phyloP scores from a whole-genome alignment of 495 filamentous ascomycete species.

The Penicillium canariense region DNA sequence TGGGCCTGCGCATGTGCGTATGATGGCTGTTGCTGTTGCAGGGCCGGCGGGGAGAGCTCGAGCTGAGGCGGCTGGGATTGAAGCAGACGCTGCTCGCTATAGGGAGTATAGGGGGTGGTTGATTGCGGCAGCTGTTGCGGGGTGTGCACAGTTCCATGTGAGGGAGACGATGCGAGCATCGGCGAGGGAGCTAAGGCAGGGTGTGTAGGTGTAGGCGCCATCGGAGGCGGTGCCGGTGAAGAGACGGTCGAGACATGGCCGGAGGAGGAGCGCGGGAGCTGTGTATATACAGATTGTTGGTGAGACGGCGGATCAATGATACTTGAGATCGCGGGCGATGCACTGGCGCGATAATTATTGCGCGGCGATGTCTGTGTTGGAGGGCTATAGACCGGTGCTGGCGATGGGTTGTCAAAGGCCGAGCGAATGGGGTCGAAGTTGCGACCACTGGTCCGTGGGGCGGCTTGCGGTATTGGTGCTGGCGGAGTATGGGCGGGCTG shows the following conservation, averaged over 20 bases:
- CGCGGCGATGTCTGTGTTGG: constrained; percentile 35
- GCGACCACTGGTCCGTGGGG: constrained; percentile 61
- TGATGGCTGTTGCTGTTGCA: constrained; percentile 20
- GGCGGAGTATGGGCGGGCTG: constrained; percentile 25
- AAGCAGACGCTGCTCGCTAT: constrained; percentile 22
- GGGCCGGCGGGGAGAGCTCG: constrained; percentile 21
- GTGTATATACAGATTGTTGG: constrained; percentile 33
- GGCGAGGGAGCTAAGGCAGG: constrained; percentile 30
- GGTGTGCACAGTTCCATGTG: constrained; percentile 21
- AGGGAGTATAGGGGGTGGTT: constrained; percentile 30
- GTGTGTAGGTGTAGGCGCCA: constrained; percentile 25
- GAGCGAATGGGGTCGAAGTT: constrained; percentile 86
- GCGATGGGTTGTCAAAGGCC: constrained; percentile 59
- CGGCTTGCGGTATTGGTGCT: neutral
- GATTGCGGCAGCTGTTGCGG: constrained; percentile 25
- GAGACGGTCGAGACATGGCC: constrained; percentile 30
- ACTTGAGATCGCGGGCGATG: constrained; percentile 85
- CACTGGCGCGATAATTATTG: constrained; percentile 66
- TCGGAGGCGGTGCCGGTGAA: constrained; percentile 29
- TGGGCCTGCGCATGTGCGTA: constrained; percentile 22
- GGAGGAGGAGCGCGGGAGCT: constrained; percentile 33
- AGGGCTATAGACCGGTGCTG: constrained; percentile 48
- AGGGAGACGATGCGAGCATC: constrained; percentile 25
- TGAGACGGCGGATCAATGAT: constrained; percentile 73
- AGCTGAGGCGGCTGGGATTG: constrained; percentile 23